These are phyloP conservation scores for Rachicladosporium sp. DNA, from an alignment of 2,329 filamentous ascomycete species.

Conservation along the genomic window DNA sequence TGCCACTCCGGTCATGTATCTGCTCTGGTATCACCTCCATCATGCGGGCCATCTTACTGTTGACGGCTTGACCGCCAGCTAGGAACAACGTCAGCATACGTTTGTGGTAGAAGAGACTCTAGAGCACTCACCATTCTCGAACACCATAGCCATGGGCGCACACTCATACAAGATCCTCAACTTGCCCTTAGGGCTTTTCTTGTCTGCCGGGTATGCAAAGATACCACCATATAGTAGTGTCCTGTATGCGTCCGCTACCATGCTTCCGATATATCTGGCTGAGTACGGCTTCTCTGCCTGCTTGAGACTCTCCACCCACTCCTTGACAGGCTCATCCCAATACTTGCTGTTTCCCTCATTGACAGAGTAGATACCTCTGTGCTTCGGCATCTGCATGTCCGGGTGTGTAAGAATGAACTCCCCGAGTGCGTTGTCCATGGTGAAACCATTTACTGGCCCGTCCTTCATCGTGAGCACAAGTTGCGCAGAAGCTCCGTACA, in stretches of 20 bases:
- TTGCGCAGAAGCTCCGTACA: slow-evolving; percentile 96
- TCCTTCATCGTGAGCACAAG: slow-evolving; percentile 95
- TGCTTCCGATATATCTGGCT: slow-evolving; percentile 87
- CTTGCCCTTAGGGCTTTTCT: slow-evolving; percentile 98
- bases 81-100: slow-evolving; percentile 6
- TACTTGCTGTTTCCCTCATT: slow-evolving; percentile 98
- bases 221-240: slow-evolving; percentile 92
- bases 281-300: slow-evolving; percentile 71
- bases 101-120: too few relatives aligned
- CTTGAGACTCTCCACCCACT: slow-evolving; percentile 86
- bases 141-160: slow-evolving; percentile 96
- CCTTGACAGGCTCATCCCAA: slow-evolving; percentile 79
- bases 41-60: slow-evolving; percentile 86
- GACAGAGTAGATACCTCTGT: slow-evolving; percentile 84
- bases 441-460: slow-evolving; percentile 91
- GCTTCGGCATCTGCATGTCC: slow-evolving; percentile 74
- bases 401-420: slow-evolving; percentile 99
- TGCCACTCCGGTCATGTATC: slow-evolving; percentile 91
- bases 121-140: slow-evolving; percentile 83
- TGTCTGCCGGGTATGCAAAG: slow-evolving; percentile 94
- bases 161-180: slow-evolving; percentile 95
- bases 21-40: slow-evolving; percentile 76
- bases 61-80: slow-evolving; percentile 86
- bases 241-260: slow-evolving; percentile 97
- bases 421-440: slow-evolving; percentile 87